Conservation (phyloP, 106 monocot species). For the Agapanthus africanus region DNA sequence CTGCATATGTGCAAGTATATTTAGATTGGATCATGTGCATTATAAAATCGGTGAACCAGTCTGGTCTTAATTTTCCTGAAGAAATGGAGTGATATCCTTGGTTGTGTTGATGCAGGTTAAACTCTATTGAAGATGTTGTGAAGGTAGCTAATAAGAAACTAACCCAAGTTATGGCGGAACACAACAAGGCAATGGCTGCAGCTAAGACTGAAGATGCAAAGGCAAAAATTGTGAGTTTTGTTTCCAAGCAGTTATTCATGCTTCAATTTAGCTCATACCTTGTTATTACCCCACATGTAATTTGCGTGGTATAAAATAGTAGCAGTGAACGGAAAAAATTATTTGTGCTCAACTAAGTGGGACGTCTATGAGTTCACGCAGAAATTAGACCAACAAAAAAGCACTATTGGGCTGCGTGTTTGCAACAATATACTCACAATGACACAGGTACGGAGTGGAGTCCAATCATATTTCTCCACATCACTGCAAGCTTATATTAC, state of each 20-base stretch:
- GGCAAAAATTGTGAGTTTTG: conserved; percentile 53
- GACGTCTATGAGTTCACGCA: conserved; percentile 15
- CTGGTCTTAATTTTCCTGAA: not conserved
- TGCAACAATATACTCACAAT: conserved; percentile 93
- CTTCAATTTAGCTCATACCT: not conserved
- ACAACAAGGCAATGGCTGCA: conserved; percentile 65
- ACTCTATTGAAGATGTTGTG: conserved; percentile 63
- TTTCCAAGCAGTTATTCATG: not conserved
- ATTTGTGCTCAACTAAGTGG: not conserved
- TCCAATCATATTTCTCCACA: not conserved
- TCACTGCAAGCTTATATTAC: not conserved
- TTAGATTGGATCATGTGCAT: not conserved
- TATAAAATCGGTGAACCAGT: not conserved
- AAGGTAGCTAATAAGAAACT: conserved; percentile 61
- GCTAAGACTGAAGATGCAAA: conserved; percentile 88
- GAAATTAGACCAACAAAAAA: conserved; percentile 79
- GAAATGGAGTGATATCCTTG: not conserved
- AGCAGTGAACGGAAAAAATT: no score
- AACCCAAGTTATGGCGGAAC: conserved; percentile 81
- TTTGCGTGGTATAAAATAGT: no score
- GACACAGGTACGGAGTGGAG: conserved; percentile 53
- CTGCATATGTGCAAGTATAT: not conserved
- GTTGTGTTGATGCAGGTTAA: conserved; percentile 40
- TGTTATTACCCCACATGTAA: no score
- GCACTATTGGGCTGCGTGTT: conserved; percentile 42